Conservation (phyloP, 208 protist genomes). For the Leishmania tarentolae region DNA sequence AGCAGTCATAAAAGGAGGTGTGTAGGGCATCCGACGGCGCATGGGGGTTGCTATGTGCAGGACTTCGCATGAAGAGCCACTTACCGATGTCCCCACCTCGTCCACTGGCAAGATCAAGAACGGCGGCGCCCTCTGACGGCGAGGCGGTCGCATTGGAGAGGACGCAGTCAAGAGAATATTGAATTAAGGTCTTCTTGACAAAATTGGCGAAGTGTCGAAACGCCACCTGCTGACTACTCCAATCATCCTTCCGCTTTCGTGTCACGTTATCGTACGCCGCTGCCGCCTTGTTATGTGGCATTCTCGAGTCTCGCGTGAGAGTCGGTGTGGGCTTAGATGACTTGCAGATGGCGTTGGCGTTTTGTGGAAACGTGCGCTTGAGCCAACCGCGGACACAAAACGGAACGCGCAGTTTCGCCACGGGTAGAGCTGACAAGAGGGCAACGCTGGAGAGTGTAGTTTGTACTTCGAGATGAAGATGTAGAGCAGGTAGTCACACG, state of each 20-base stretch:
- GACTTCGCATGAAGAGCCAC: slow-evolving; percentile 81
- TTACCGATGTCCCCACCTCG: slow-evolving; percentile 89
- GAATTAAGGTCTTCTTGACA: slow-evolving; percentile 86
- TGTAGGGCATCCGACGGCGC: slow-evolving; percentile 5
- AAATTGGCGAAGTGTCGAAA: slow-evolving; percentile 91
- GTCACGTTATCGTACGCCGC: slow-evolving; percentile 79
- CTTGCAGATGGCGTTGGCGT: not conserved
- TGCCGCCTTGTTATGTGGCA: slow-evolving; percentile 25
- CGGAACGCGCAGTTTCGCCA: not conserved
- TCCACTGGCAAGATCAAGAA: slow-evolving; percentile 83
- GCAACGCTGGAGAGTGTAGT: not conserved
- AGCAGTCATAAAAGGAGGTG: slow-evolving; percentile 54
- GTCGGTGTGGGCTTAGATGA: not conserved
- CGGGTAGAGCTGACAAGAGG: not conserved
- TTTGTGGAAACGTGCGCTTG: not conserved
- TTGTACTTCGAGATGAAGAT: no score
- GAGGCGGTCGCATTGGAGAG: slow-evolving; percentile 9
- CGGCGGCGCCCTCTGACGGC: slow-evolving; percentile 19
- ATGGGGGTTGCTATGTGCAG: slow-evolving; percentile 20
- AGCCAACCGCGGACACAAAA: not conserved
- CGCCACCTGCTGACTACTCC: slow-evolving; percentile 61
- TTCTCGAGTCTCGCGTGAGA: not conserved
- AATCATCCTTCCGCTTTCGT: slow-evolving; percentile 50
- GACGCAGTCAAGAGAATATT: slow-evolving; percentile 62
- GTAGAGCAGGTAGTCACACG: not conserved